These are phyloP conservation scores for Coemansia sp. DNA, from an alignment of 192 early-diverging fungal genomes.

Conservation along the genomic window DNA sequence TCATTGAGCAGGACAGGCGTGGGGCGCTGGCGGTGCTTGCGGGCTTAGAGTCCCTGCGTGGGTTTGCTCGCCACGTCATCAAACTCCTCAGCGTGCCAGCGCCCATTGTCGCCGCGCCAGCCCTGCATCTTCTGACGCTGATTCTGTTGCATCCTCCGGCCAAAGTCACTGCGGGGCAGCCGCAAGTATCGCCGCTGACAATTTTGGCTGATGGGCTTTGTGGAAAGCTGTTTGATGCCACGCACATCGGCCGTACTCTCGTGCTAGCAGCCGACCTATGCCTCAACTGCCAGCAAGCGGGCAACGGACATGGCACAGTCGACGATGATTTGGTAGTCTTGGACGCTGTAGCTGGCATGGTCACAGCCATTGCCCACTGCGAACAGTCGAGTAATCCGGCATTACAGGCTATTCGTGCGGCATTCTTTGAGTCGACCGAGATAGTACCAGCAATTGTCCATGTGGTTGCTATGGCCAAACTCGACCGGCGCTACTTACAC, in stretches of 20 bases:
- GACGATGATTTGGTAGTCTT: slow-evolving; percentile 27
- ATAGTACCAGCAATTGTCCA: slow-evolving; percentile 26
- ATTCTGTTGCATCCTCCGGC: slow-evolving; percentile 24
- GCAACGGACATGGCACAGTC: background rate
- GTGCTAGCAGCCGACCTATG: slow-evolving; percentile 38
- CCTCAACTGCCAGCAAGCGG: slow-evolving; percentile 29
- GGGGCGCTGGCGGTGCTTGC: slow-evolving; percentile 7
- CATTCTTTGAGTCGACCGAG: slow-evolving; percentile 17
- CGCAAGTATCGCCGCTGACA: slow-evolving; percentile 11
- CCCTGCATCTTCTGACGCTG: slow-evolving; percentile 35
- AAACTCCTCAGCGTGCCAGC: slow-evolving; percentile 33
- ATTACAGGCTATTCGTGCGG: background rate
- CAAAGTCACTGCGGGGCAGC: no score
- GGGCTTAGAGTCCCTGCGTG: slow-evolving; percentile 6
- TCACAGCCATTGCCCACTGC: slow-evolving; percentile 10
- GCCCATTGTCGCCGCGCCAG: slow-evolving; percentile 33
- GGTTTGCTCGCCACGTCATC: slow-evolving; percentile 34
- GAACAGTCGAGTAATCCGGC: background rate
- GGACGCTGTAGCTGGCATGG: slow-evolving; percentile 18
- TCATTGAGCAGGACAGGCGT: slow-evolving; percentile 7
- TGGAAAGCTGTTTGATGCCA: slow-evolving; percentile 44
- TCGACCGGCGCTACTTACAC: slow-evolving; percentile 35
- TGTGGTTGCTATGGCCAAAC: slow-evolving; percentile 18
- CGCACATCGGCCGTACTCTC: slow-evolving; percentile 39
- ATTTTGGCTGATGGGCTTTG: slow-evolving; percentile 22